phyloP scores from a whole-genome alignment of 495 filamentous ascomycete species.

The Neurospora sublineolata region DNA sequence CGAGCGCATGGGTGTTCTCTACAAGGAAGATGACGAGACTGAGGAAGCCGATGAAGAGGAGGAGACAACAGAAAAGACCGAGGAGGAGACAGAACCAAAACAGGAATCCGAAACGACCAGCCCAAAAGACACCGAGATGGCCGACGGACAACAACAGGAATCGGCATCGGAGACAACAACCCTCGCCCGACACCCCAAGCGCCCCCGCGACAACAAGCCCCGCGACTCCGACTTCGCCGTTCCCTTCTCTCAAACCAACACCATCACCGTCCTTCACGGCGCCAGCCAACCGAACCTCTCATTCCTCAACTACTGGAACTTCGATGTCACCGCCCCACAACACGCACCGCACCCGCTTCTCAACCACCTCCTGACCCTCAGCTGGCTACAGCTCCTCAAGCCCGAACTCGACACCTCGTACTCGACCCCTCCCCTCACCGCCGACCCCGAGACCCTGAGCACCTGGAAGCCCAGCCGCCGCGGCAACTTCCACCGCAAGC shows the following conservation, averaged over 20 bases:
- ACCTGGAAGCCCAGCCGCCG: slow-evolving; percentile 66
- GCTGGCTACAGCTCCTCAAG: slow-evolving; percentile 79
- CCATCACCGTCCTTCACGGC: slow-evolving; percentile 77
- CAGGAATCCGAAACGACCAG: not conserved
- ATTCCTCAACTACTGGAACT: slow-evolving; percentile 77
- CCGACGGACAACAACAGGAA: slow-evolving; percentile 3
- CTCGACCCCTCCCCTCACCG: slow-evolving; percentile 40
- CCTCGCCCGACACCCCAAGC: slow-evolving; percentile 1
- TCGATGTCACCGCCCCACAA: slow-evolving; percentile 55
- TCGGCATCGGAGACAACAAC: slow-evolving; percentile 1
- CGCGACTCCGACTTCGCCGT: slow-evolving; percentile 24
- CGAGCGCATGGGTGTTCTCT: slow-evolving; percentile 80
- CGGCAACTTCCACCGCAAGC: slow-evolving; percentile 74
- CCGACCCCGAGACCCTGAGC: slow-evolving; percentile 44
- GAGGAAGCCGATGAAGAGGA: slow-evolving; percentile 30
- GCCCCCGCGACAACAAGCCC: slow-evolving; percentile 18
- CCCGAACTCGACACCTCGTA: slow-evolving; percentile 64
- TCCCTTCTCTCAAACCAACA: slow-evolving; percentile 55
- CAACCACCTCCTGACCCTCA: slow-evolving; percentile 68
- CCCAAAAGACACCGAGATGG: slow-evolving; percentile 10
- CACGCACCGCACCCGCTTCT: slow-evolving; percentile 62
- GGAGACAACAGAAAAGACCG: slow-evolving; percentile 6
- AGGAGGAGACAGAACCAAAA: not conserved
- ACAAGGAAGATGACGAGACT: slow-evolving; percentile 19
- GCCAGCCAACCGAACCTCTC: slow-evolving; percentile 82